Evolutionary conservation across 768 basidiomycete genomes (phyloP), one percentile per base, ranked within the genome.

Genomic region (Mycena sanguinolenta): DNA sequence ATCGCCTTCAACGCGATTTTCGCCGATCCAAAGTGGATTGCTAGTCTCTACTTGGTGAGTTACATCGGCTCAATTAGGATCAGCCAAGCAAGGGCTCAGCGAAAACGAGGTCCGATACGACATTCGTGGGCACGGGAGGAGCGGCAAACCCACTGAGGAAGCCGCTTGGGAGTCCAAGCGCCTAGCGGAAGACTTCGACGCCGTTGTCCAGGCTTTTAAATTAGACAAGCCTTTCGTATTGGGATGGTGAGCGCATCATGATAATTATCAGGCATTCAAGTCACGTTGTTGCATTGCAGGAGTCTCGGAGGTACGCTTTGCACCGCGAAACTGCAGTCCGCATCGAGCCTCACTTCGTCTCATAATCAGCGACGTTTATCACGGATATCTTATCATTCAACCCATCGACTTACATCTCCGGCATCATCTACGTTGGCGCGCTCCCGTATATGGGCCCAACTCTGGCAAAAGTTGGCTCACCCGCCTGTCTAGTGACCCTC

Each of bases 1-100:
- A 72, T 77, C 30, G 77, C 75, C 12, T 85, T 82, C 65, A 81
- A 84, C 67, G 73, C 71, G 62, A 79, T 83, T 64, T 84, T 85
- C 69, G 52, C 44, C 38, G 82, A 83, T 69, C 65, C 74, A 7
- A 49, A 63, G 25, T 79, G 82, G 76, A 65, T 73, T 34, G 69
- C 69, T 42, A 65, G 74, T 21, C 68, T 78, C 49, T 77, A 82
- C 67, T 71, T 83, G 65, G 78, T 78, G 63, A 65, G 76, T 63
- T 36, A 34, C 10, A 34, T 34, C 1, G 12, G 28, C 9, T 50
- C 36, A 9, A 25, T 52, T 21, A 10, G 21, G 30, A 44, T 46
- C 49, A 60, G 28, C 44, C 21, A 38, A 28, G 28, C 44, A 9
- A 38, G 23, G 21, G 63, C 42, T 70, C 9, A 70, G 14, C 21